Base-by-base conservation (phyloP, 78 protist species). In the Dictyostelium purpureum region DNA sequence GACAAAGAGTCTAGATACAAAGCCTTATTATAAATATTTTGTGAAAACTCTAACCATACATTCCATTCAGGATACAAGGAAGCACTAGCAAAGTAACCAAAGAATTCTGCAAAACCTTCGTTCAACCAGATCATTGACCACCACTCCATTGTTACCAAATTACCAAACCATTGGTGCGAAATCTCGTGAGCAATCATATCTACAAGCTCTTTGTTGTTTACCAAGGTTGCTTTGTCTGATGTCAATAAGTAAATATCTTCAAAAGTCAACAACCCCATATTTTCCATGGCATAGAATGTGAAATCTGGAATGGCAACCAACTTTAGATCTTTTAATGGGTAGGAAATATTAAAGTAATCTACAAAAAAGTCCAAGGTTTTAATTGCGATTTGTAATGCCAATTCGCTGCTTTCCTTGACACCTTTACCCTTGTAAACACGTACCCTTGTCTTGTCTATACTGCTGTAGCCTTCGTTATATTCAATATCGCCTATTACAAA, bases 131-230 rank as follows among this genome's bases (percentile, higher is more conserved):
- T 69, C 28, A 26, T 31, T 11, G 31, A 85, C 99, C 99, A 98
- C 98, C 98, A 97, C 33, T 95, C 97, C 98, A 96, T 96, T 38
- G 98, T 97, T 21, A 96, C 98, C 38, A 47, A 38, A 47, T 61
- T 40, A 66, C 47, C 83, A 40, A 28, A 40, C 83, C 54, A 54
- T 45, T 45, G 51, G 7, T 45, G 51, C 7, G 51, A 45, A 45
- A 45, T 11, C 10, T 54, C 63, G 16, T 54, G 63, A 54, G 26
- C 4, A 54, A 54, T 54, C 16, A 54, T 54, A 54, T 21, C 24
- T 14, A 21, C 63, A 14, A 21, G 9, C 7, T 42, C 54, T 33
- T 28, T 6, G 5, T 54, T 21, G 10, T 54, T 54, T 21, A 54
- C 6, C 10, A 21, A 54, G 6, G 24, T 6, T 77, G 40, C 49